Evolutionary conservation across 2,329 filamentous ascomycete species (phyloP), one percentile per base, ranked within the genome.

Genomic region (Ascochyta fabae): DNA sequence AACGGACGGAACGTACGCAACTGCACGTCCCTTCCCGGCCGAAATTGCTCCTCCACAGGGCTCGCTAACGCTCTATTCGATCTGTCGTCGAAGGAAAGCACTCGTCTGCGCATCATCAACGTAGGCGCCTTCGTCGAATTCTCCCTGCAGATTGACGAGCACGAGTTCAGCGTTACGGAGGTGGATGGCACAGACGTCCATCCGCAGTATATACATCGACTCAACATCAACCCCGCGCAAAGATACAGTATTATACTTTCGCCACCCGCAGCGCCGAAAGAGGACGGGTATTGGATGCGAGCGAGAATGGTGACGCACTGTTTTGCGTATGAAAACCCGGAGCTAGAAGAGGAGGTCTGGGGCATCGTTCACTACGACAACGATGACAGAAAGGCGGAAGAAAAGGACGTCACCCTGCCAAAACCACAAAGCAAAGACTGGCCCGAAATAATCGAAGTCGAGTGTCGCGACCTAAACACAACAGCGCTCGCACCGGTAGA

Each of bases 81-180:
- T 15, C 64, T 80, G 1, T 69, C 76, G 0, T 72, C 77, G 2
- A 77, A 81, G 3, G 72, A 80, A 66, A 93, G 87, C 0, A 93
- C 93, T 55, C 77, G 91, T 8, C 82, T 94, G 64, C 87, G 87
- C 39, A 79, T 92, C 55, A 79, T 91, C 64, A 92, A 91, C 64
- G 84, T 91, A 19, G 89, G 86, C 13, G 89, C 88, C 15, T 92
- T 91, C 75, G 78, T 79, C 1, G 78, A 77, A 10, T 80, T 83
- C 57, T 78, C 79, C 48, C 76, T 84, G 53, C 83, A 85, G 44
- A 75, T 90, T 35, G 88, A 91, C 58, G 82, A 87, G 61, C 88
- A 90, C 58, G 69, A 78, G 43, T 81, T 88, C 46, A 79, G 81
- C 33, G 75, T 90, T 35, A 86, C 86, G 3, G 88, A 90, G 70